phyloP scores from a whole-genome alignment of 352 stramenopile species.

The Globisporangium acanthophoron region DNA sequence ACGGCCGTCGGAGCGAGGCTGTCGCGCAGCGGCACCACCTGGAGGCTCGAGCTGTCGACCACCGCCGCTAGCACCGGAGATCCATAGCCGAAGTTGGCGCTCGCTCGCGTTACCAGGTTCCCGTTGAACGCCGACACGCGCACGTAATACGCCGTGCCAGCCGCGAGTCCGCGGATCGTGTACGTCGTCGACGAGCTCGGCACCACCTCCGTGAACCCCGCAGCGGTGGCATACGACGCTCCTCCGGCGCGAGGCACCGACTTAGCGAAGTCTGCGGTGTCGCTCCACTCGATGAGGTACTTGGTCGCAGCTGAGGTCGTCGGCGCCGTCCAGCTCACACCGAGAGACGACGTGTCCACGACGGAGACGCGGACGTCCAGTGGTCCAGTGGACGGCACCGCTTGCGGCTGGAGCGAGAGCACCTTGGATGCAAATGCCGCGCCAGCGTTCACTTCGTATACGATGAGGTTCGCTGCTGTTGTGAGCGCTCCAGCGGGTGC shows the following conservation, averaged over 20 bases:
- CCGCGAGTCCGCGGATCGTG: conserved; percentile 75
- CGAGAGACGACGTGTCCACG: conserved; percentile 52
- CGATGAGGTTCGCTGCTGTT: conserved; percentile 14
- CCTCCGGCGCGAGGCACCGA: conserved; percentile 20
- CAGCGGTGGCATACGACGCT: conserved; percentile 40
- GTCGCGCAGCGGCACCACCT: conserved; percentile 12
- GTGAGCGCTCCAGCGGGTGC: conserved; percentile 14
- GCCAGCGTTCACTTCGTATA: conserved; percentile 27
- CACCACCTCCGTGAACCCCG: conserved; percentile 46
- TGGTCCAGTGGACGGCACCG: conserved; percentile 43
- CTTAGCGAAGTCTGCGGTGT: conserved; percentile 15
- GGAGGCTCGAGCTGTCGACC: conserved; percentile 18
- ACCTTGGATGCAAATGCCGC: conserved; percentile 10
- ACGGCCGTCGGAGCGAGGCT: conserved; percentile 45
- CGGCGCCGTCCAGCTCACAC: conserved; percentile 58
- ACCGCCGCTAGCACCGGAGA: conserved; percentile 48
- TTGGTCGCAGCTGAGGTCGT: conserved; percentile 26
- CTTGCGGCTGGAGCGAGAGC: conserved; percentile 30
- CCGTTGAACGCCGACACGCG: conserved; percentile 88
- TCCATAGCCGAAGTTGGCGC: conserved; percentile 47
- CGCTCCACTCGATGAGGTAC: conserved; percentile 59
- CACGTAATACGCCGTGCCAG: conserved; percentile 82
- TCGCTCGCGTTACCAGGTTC: conserved; percentile 18
- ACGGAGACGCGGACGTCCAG: conserved; percentile 48
- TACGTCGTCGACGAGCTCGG: conserved; percentile 33